Conservation (phyloP, 2,329 filamentous ascomycete genomes). For the Fusarium mangiferae region DNA sequence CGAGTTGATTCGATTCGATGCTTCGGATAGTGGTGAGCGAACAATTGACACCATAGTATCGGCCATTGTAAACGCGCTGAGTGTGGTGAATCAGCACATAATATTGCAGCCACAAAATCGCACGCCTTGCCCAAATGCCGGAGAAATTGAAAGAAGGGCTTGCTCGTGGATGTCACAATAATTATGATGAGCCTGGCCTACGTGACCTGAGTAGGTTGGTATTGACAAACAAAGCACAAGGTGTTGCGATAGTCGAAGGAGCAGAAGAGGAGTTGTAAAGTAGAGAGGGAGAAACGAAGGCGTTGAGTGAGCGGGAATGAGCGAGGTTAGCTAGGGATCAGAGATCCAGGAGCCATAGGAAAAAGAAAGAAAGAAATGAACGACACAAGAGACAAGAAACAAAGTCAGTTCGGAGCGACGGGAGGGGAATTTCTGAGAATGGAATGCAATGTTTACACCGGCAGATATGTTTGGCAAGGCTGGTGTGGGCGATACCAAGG, state of each 20-base stretch:
- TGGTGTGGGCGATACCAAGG: conserved; percentile 32
- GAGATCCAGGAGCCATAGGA: conserved; percentile 13
- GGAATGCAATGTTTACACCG: conserved; percentile 48
- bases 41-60: conserved; percentile 46
- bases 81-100: conserved; percentile 50
- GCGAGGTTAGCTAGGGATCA: conserved; percentile 13
- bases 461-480: conserved; percentile 40
- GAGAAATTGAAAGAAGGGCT: conserved; percentile 22
- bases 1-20: conserved; percentile 59
- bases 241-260: conserved; percentile 6
- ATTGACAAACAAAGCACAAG: conserved; percentile 17
- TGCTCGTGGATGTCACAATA: conserved; percentile 1
- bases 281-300: conserved; percentile 23
- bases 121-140: conserved; percentile 16
- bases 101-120: conserved; percentile 39
- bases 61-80: conserved; percentile 45
- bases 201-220: not conserved
- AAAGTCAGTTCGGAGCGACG: conserved; percentile 26
- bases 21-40: conserved; percentile 59
- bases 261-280: conserved; percentile 17
- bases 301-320: not conserved
- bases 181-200: conserved; percentile 3
- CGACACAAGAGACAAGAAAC: conserved; percentile 25
- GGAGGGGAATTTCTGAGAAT: conserved; percentile 11
- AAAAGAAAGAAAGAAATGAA: conserved; percentile 10